Evolutionary conservation across 805 yeast genomes (phyloP).

Genomic region (Lachancea kluyveri): DNA sequence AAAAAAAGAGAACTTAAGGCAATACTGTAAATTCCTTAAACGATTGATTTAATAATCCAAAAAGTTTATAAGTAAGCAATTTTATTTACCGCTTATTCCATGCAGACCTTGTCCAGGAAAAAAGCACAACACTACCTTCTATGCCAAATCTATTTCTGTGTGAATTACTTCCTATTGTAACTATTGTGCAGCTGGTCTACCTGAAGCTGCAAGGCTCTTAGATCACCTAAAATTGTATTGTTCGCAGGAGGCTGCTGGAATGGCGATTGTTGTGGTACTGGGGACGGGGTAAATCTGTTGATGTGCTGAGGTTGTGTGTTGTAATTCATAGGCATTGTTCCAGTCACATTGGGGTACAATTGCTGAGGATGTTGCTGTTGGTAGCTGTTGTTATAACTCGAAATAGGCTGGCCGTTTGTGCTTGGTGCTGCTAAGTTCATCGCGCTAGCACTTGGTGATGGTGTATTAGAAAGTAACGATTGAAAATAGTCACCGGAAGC

Average conservation of each 20-base stretch:
- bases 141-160: constrained; percentile 1
- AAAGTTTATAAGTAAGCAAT: too few species aligned
- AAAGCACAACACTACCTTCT: too few species aligned
- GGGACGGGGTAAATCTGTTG: constrained; percentile 15
- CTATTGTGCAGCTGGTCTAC: constrained; percentile 46
- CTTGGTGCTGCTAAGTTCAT: constrained; percentile 8
- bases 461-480: constrained; percentile 23
- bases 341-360: constrained; percentile 9
- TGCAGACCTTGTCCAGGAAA: too few species aligned
- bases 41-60: too few species aligned
- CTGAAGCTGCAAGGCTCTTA: constrained; percentile 62
- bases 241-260: constrained; percentile 9
- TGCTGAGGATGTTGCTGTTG: constrained; percentile 4
- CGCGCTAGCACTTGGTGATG: constrained; percentile 23
- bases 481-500: constrained; percentile 25
- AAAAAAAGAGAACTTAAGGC: too few species aligned
- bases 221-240: constrained; percentile 53
- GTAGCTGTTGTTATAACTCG: constrained; percentile 3
- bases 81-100: too few species aligned
- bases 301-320: constrained; percentile 3
- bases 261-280: constrained; percentile 15
- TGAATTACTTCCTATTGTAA: constrained; percentile 19
- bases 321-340: constrained; percentile 10
- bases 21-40: too few species aligned
- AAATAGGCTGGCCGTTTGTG: constrained; percentile 2